Evolutionary conservation across 192 early-diverging fungal species (phyloP).

Genomic region (Coemansia sp.): DNA sequence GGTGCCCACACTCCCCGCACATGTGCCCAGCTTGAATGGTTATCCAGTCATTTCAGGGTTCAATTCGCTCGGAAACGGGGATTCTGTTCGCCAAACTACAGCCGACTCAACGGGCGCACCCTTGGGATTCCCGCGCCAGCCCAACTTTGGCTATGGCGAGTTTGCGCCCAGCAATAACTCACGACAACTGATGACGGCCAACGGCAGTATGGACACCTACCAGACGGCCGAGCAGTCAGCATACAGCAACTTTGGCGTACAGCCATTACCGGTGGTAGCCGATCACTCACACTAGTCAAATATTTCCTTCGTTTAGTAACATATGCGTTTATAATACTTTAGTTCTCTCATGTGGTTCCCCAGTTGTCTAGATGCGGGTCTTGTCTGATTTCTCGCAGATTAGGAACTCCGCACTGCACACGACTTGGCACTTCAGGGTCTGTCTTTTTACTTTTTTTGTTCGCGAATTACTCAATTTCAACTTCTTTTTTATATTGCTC

Average conservation of each 20-base stretch:
- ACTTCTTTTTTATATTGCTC: neutral
- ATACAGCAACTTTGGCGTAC: conserved; percentile 13
- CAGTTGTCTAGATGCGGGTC: neutral
- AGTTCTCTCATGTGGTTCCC: neutral
- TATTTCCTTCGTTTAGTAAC: neutral
- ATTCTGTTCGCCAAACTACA: conserved; percentile 7
- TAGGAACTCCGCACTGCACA: conserved; percentile 2
- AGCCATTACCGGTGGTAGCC: conserved; percentile 3
- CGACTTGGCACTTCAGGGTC: neutral
- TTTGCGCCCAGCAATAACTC: conserved; percentile 33
- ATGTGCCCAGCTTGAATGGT: conserved; percentile 35
- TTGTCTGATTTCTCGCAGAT: neutral
- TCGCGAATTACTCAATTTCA: neutral
- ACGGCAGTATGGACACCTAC: conserved; percentile 47
- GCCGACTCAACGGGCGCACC: neutral
- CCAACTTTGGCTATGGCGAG: conserved; percentile 44
- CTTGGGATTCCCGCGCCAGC: conserved; percentile 26
- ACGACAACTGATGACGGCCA: conserved; percentile 21
- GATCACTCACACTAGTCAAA: neutral
- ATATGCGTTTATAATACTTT: neutral
- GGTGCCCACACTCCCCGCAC: conserved; percentile 29
- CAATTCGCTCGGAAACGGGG: conserved; percentile 8
- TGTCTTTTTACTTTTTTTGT: neutral
- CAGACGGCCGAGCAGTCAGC: conserved; percentile 47
- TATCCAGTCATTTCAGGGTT: conserved; percentile 39